Percentiles rank a stretch among this genome's conserved stretches.
Conservation (phyloP, 163 green algal genomes). For the Volvox carteri region DNA sequence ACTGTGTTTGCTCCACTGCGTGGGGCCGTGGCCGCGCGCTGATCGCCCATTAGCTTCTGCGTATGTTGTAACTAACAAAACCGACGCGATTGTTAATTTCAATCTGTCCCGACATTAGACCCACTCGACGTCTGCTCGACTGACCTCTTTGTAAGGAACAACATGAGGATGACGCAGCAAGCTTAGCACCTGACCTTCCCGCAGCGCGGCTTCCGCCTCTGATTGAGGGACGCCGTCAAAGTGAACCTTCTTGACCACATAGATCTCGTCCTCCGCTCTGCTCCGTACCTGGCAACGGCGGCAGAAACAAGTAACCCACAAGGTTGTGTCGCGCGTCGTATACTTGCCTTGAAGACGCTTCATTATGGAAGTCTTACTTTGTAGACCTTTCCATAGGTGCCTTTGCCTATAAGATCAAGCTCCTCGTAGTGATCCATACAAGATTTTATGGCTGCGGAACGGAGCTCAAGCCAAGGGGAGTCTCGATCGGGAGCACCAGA, state of each 20-base stretch:
- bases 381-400: constrained; percentile 67
- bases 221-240: constrained; percentile 46
- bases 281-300: constrained; percentile 19
- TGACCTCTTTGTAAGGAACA: constrained; percentile 66
- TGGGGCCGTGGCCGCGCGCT: too few species aligned
- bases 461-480: too few species aligned
- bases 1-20: too few species aligned
- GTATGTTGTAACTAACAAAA: too few species aligned
- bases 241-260: constrained; percentile 66
- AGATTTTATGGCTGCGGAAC: too few species aligned
- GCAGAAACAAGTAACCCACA: background rate
- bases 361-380: constrained; percentile 53
- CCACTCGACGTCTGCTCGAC: too few species aligned
- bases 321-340: too few species aligned
- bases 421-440: constrained; percentile 62
- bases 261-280: constrained; percentile 54
- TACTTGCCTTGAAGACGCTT: too few species aligned
- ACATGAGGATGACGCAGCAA: constrained; percentile 67
- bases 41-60: too few species aligned
- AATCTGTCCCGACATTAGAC: too few species aligned
- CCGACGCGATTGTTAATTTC: too few species aligned
- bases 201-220: constrained; percentile 59
- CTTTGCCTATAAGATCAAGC: constrained; percentile 61
- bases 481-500: too few species aligned
- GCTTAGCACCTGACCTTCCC: constrained; percentile 63